Evolutionary conservation across 805 yeast species (phyloP).

Genomic region (Scheffersomyces spartinae): DNA sequence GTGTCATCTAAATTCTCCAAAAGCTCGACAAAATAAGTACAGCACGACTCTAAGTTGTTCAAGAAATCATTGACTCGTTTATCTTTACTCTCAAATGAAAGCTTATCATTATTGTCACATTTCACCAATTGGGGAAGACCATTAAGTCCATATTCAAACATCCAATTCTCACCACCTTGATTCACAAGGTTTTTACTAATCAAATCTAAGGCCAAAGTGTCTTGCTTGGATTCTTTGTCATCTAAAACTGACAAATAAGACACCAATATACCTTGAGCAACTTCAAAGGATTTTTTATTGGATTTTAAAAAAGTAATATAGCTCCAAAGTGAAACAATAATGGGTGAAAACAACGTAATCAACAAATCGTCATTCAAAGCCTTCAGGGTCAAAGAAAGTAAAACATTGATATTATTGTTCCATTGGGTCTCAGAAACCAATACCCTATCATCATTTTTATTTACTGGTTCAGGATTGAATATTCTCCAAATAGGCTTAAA

Average conservation of each 20-base stretch:
- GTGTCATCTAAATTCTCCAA: constrained; percentile 39
- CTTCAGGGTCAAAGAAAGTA: constrained; percentile 47
- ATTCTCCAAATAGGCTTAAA: constrained; percentile 36
- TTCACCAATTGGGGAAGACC: constrained; percentile 4
- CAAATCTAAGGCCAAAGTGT: constrained; percentile 12
- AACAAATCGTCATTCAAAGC: constrained; percentile 15
- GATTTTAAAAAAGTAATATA: constrained; percentile 26
- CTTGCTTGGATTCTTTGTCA: too few relatives aligned
- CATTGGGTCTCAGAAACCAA: constrained; percentile 36
- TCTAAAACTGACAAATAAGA: too few relatives aligned
- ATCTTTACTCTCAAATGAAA: constrained; percentile 7
- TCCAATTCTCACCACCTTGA: constrained; percentile 25
- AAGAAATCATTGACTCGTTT: constrained; percentile 17
- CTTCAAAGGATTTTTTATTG: constrained; percentile 17
- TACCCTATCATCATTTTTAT: constrained; percentile 12
- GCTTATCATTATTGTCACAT: background rate
- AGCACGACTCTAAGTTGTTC: constrained; percentile 14
- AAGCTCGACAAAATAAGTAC: constrained; percentile 23
- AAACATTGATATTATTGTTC: constrained; percentile 53
- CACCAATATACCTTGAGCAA: constrained; percentile 26
- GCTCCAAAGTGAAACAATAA: constrained; percentile 30
- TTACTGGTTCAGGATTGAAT: constrained; percentile 22
- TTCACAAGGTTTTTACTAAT: constrained; percentile 22
- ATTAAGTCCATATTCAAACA: constrained; percentile 30
- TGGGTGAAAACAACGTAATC: constrained; percentile 15